A percentile compares a stretch with the other conserved stretches of the same genome.
Conservation (phyloP, 2,329 filamentous ascomycete genomes). For the Didymella pomorum region DNA sequence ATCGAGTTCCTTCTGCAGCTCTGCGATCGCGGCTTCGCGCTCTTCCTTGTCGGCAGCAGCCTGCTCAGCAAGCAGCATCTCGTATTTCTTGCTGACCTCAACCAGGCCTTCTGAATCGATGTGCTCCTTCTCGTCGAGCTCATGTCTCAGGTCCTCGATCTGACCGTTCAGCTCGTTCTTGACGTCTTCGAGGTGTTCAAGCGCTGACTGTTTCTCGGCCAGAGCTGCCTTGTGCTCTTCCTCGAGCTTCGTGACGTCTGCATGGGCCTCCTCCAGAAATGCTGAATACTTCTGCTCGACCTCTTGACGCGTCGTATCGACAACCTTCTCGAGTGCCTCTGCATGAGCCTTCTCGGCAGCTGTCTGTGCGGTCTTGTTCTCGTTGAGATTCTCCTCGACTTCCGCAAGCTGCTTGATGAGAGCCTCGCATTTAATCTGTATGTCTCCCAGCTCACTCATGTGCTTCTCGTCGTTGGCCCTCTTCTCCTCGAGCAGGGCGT, state of each 20-base stretch:
- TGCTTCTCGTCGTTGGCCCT: constrained; percentile 24
- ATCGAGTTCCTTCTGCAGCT: constrained; percentile 29
- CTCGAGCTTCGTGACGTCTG: constrained; percentile 35
- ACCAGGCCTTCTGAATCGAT: constrained; percentile 25
- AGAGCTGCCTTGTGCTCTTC: constrained; percentile 38
- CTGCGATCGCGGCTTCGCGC: constrained; percentile 32
- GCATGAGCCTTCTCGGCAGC: constrained; percentile 32
- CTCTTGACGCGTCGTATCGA: constrained; percentile 32
- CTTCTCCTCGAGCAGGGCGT: constrained; percentile 32
- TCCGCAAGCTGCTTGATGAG: constrained; percentile 33
- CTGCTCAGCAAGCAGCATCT: constrained; percentile 37
- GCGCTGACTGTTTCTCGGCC: constrained; percentile 32
- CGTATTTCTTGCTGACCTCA: constrained; percentile 40
- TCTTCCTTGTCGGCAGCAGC: constrained; percentile 28
- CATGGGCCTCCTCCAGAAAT: constrained; percentile 42
- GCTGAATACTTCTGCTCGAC: constrained; percentile 43
- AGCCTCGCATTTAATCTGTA: constrained; percentile 30
- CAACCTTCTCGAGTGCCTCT: constrained; percentile 31
- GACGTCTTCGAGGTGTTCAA: constrained; percentile 37
- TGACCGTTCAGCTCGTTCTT: constrained; percentile 34
- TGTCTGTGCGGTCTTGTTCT: constrained; percentile 26
- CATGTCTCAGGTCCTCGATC: constrained; percentile 33
- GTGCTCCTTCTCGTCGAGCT: constrained; percentile 30
- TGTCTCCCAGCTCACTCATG: constrained; percentile 30
- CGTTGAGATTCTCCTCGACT: constrained; percentile 33